These are phyloP conservation scores for Trypanosoma rangeli DNA, from an alignment of 208 protist genomes.

Conservation along the genomic window DNA sequence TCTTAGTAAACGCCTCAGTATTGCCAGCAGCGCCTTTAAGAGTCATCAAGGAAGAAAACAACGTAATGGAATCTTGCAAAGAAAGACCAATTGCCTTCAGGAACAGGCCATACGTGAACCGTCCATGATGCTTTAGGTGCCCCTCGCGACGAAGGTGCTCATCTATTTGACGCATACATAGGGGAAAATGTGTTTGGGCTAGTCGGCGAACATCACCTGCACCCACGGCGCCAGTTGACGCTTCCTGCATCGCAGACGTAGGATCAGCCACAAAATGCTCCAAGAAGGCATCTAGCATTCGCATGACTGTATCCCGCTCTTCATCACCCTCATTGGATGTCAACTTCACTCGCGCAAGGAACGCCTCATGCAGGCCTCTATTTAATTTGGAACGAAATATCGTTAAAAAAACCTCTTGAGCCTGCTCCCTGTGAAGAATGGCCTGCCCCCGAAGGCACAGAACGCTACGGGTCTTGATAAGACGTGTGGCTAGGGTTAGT, in stretches of 20 bases:
- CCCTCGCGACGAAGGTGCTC: constrained; percentile 74
- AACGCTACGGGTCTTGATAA: constrained; percentile 69
- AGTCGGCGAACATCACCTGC: constrained; percentile 76
- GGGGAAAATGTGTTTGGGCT: constrained; percentile 87
- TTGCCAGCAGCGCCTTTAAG: constrained; percentile 66
- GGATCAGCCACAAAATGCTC: constrained; percentile 80
- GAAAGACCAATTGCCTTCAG: constrained; percentile 89
- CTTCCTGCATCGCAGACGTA: constrained; percentile 52
- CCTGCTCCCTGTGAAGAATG: constrained; percentile 79
- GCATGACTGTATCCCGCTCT: constrained; percentile 64
- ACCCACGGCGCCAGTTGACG: constrained; percentile 47
- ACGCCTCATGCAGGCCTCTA: constrained; percentile 76
- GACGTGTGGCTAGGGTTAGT: constrained; percentile 69
- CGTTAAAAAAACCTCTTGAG: constrained; percentile 84
- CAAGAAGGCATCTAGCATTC: constrained; percentile 86
- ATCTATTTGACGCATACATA: constrained; percentile 90
- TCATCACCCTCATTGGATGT: constrained; percentile 62
- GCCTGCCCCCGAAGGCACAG: constrained; percentile 66
- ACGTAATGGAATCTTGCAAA: constrained; percentile 78
- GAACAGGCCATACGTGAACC: constrained; percentile 90
- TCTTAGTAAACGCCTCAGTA: constrained; percentile 77
- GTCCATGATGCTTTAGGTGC: constrained; percentile 90
- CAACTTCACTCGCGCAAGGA: constrained; percentile 62
- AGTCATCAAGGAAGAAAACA: constrained; percentile 88
- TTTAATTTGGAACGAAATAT: constrained; percentile 68